Evolutionary conservation across 1,284 basidiomycete species (phyloP).

Genomic region (Malassezia sp.): DNA sequence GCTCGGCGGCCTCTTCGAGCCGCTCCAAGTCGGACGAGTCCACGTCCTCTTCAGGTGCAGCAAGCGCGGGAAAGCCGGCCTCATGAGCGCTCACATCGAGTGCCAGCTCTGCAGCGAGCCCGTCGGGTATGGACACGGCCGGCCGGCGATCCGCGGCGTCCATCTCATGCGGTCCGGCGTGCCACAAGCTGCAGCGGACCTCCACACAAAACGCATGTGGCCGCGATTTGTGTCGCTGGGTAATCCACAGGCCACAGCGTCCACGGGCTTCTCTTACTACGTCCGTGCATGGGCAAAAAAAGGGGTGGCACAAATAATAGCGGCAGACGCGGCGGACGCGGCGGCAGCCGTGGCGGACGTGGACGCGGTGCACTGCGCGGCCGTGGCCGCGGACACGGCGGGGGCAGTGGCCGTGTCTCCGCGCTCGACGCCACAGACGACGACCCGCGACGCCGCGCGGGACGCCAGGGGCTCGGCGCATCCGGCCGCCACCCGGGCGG

Average conservation of each 20-base stretch:
- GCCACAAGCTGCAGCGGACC: background rate
- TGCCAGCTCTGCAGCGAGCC: background rate
- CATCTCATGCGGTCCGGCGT: background rate
- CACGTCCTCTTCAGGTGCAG: slow-evolving; percentile 27
- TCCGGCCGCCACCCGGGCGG: background rate
- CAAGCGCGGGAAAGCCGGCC: background rate
- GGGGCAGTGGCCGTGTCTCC: background rate
- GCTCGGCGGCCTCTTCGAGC: slow-evolving; percentile 36
- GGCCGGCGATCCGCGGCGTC: no score
- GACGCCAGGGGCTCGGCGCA: background rate
- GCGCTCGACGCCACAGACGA: no score
- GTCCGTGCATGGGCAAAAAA: slow-evolving; percentile 1
- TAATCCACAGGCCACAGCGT: background rate
- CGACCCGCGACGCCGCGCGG: background rate
- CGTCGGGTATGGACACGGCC: no score
- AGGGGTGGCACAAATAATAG: background rate
- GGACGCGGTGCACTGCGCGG: slow-evolving; percentile 1
- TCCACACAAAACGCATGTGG: background rate
- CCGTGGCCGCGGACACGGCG: background rate
- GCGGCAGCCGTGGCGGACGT: slow-evolving; percentile 2
- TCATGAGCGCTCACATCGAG: background rate
- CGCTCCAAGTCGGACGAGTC: slow-evolving; percentile 38
- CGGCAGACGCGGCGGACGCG: slow-evolving; percentile 8
- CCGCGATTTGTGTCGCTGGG: background rate
- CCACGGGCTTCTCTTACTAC: background rate